Evolutionary conservation across 352 stramenopile genomes (phyloP).

Genomic region (Globisporangium cederbergense): DNA sequence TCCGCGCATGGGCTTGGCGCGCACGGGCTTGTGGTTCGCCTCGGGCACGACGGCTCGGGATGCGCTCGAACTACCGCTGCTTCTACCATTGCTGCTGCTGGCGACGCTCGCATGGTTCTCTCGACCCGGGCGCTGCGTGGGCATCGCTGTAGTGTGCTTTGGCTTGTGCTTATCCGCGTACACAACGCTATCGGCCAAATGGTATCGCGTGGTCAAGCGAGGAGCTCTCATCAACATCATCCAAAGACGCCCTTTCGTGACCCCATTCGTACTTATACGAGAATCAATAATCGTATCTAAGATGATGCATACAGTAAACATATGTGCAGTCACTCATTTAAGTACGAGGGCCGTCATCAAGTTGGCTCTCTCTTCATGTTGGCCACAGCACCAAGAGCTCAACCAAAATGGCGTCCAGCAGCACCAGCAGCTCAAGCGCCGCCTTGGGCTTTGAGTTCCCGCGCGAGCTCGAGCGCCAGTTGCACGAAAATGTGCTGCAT

Average conservation of each 20-base stretch:
- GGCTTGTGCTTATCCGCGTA: not conserved
- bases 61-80: not conserved
- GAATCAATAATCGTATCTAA: not conserved
- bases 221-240: not conserved
- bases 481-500: constrained; percentile 41
- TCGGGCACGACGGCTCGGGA: constrained; percentile 29
- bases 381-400: not conserved
- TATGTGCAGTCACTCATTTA: not conserved
- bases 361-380: not conserved
- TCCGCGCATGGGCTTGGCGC: constrained; percentile 59
- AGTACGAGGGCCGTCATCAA: constrained; percentile 1
- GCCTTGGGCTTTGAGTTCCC: constrained; percentile 60
- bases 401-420: constrained; percentile 1
- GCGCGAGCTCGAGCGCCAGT: constrained; percentile 40
- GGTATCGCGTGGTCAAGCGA: not conserved
- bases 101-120: not conserved
- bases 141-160: not conserved
- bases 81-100: not conserved
- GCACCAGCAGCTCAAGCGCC: constrained; percentile 3
- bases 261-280: constrained; percentile 4
- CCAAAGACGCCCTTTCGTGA: constrained; percentile 8
- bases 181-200: not conserved
- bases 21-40: constrained; percentile 46
- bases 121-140: not conserved
- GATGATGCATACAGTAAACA: not conserved